A percentile compares a stretch with the other conserved stretches of the same genome.
Conservation (phyloP, 2,329 filamentous ascomycete genomes). For the Lizonia empirigonia region DNA sequence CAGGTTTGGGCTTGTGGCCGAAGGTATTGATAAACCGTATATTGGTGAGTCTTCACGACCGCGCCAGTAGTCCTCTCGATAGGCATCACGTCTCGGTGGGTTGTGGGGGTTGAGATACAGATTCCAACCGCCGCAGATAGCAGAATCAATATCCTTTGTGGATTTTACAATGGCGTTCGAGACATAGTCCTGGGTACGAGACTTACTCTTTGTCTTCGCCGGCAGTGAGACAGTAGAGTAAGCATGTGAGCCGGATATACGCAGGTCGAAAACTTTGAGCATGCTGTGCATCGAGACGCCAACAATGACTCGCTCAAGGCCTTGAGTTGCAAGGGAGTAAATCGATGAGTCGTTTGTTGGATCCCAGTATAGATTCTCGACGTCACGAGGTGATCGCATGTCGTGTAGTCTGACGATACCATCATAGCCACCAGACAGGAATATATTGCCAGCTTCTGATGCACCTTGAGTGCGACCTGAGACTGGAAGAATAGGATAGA, state of each 20-base stretch:
- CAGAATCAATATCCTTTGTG: neutral
- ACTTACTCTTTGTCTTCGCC: constrained; percentile 4
- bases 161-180: constrained; percentile 24
- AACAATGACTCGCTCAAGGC: constrained; percentile 61
- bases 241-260: constrained; percentile 53
- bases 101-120: constrained; percentile 52
- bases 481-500: constrained; percentile 55
- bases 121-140: constrained; percentile 50
- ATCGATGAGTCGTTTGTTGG: constrained; percentile 63
- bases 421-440: constrained; percentile 66
- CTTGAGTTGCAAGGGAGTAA: constrained; percentile 63
- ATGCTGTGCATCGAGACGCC: constrained; percentile 63
- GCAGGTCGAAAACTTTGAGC: constrained; percentile 67
- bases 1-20: constrained; percentile 51
- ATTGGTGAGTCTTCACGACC: constrained; percentile 49
- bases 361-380: constrained; percentile 59
- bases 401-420: constrained; percentile 65
- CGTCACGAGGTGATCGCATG: constrained; percentile 57
- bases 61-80: constrained; percentile 25
- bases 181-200: constrained; percentile 16
- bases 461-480: constrained; percentile 38
- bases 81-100: constrained; percentile 20
- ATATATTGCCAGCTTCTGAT: constrained; percentile 55
- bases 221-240: constrained; percentile 44
- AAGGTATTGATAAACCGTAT: constrained; percentile 56